These are phyloP conservation scores for Candida nemodendra DNA, from an alignment of 805 yeast genomes.

Conservation along the genomic window DNA sequence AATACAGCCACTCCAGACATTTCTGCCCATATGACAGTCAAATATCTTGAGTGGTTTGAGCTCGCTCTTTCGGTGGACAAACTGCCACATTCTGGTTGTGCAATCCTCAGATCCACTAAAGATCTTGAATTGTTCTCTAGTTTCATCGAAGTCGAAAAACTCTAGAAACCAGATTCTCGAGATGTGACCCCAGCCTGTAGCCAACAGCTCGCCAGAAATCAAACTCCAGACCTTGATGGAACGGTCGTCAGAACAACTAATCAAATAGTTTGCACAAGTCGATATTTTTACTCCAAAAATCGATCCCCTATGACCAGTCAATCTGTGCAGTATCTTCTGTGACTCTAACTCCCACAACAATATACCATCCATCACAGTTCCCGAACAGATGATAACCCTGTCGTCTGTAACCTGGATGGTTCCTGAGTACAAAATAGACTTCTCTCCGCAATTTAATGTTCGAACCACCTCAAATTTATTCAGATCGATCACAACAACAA, in stretches of 20 bases:
- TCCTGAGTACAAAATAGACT: constrained; percentile 87
- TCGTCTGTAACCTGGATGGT: constrained; percentile 50
- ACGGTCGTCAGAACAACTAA: constrained; percentile 92
- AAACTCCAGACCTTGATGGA: constrained; percentile 77
- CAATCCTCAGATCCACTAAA: constrained; percentile 86
- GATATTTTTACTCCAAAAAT: constrained; percentile 78
- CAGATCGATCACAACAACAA: constrained; percentile 42
- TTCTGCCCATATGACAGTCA: constrained; percentile 81
- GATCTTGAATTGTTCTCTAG: constrained; percentile 30
- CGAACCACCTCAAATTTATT: constrained; percentile 26
- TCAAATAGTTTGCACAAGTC: constrained; percentile 49
- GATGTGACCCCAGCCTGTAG: constrained; percentile 95
- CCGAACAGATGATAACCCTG: constrained; percentile 68
- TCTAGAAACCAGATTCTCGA: constrained; percentile 88
- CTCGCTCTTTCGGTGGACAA: constrained; percentile 28
- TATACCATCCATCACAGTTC: constrained; percentile 90
- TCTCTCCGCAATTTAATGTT: constrained; percentile 55
- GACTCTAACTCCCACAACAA: constrained; percentile 66
- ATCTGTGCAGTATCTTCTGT: constrained; percentile 45
- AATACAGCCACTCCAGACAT: constrained; percentile 78
- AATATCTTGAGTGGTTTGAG: constrained; percentile 47
- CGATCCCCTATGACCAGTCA: constrained; percentile 86
- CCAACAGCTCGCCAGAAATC: constrained; percentile 52
- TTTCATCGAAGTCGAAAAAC: constrained; percentile 43
- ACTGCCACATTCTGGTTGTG: constrained; percentile 76